phyloP scores from a whole-genome alignment of 2,329 filamentous ascomycete genomes.

The Nemania sp. region DNA sequence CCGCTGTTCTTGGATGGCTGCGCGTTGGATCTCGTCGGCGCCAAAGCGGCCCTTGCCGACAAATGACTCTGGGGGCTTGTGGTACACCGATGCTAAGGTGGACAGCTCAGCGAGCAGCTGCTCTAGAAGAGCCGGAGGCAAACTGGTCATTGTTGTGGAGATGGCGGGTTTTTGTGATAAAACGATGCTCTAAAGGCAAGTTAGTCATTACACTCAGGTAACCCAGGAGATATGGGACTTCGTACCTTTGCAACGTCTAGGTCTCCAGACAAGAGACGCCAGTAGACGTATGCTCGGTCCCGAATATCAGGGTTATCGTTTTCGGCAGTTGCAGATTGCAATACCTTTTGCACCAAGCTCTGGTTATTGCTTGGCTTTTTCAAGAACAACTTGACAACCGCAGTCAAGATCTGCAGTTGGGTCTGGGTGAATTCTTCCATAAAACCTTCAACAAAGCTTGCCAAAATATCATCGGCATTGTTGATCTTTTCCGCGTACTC shows the following conservation, averaged over 20 bases:
- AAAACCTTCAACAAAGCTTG: conserved; percentile 92
- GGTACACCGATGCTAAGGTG: conserved; percentile 95
- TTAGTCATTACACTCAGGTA: conserved; percentile 43
- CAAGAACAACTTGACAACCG: conserved; percentile 95
- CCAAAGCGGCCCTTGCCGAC: conserved; percentile 94
- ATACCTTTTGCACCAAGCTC: conserved; percentile 90
- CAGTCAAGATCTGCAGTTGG: conserved; percentile 97
- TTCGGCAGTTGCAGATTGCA: conserved; percentile 91
- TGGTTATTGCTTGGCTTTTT: conserved; percentile 96
- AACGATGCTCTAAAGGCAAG: conserved; percentile 76
- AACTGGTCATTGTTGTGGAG: conserved; percentile 89
- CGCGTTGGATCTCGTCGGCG: conserved; percentile 92
- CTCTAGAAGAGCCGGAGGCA: conserved; percentile 86
- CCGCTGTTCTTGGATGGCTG: conserved; percentile 95
- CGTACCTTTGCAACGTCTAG: conserved; percentile 86
- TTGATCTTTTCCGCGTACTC: conserved; percentile 99
- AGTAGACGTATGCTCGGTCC: conserved; percentile 97
- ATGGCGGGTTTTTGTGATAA: conserved; percentile 96
- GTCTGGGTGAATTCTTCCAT: conserved; percentile 98
- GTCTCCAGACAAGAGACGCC: conserved; percentile 94
- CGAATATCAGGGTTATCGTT: conserved; percentile 98
- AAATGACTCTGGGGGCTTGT: conserved; percentile 98
- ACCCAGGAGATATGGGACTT: neutral
- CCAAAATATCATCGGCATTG: conserved; percentile 95
- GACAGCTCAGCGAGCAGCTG: conserved; percentile 92